Conservation (phyloP, 2,329 filamentous ascomycete species). For the Aurifilum marmelostoma region DNA sequence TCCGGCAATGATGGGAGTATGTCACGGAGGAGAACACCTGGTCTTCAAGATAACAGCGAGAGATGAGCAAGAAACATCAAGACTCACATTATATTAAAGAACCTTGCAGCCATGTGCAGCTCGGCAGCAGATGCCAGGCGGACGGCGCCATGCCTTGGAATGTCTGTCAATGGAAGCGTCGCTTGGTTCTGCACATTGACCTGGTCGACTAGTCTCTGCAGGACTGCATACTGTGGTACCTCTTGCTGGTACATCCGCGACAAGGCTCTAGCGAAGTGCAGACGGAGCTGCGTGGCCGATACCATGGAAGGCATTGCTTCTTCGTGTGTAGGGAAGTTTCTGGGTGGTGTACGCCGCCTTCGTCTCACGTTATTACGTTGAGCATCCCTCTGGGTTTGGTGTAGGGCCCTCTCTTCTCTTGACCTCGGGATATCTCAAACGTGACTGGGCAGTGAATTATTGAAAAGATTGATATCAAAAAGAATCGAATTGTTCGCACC, state of each 20-base stretch:
- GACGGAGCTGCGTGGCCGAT: conserved; percentile 23
- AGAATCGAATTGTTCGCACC: not conserved
- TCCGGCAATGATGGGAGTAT: not conserved
- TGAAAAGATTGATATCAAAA: not conserved
- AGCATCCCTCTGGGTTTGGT: not conserved
- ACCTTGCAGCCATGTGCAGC: conserved; percentile 44
- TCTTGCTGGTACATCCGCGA: conserved; percentile 34
- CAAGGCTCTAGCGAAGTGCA: conserved; percentile 28
- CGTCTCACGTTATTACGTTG: not conserved
- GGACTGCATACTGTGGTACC: conserved; percentile 33
- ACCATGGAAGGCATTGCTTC: conserved; percentile 6
- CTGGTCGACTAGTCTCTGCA: conserved; percentile 24
- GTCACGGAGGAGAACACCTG: not conserved
- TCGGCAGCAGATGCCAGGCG: conserved; percentile 50
- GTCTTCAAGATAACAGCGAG: not conserved
- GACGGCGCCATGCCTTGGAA: conserved; percentile 50
- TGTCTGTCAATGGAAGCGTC: conserved; percentile 12
- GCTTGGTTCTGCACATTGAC: conserved; percentile 7
- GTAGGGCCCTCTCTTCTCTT: not conserved
- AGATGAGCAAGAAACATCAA: not conserved
- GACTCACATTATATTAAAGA: conserved; percentile 45
- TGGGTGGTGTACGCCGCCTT: not conserved
- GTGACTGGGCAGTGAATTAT: not conserved
- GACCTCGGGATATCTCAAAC: too few relatives aligned
- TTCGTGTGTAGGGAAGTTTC: not conserved